A percentile compares a stretch with the other conserved stretches of the same genome.
phyloP scores from a whole-genome alignment of 2,329 filamentous ascomycete species.

The Pestalotiopsis sp. region DNA sequence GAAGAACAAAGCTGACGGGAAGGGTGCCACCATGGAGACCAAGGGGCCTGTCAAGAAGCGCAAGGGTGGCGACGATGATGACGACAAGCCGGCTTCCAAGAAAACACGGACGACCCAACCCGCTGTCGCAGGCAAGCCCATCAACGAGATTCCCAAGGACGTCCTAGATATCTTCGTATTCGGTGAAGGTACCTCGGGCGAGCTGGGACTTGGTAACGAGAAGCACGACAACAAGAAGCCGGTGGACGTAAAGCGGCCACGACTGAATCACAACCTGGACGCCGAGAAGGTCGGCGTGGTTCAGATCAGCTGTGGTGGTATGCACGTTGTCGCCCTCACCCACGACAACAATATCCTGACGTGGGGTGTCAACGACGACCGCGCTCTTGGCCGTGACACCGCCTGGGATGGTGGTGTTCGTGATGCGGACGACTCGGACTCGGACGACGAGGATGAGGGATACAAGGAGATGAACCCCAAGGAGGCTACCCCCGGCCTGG shows the following conservation, averaged over 20 bases:
- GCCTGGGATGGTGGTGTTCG: slow-evolving; percentile 66
- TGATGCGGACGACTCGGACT: slow-evolving; percentile 53
- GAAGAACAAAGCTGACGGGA: slow-evolving; percentile 10
- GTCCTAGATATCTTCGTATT: slow-evolving; percentile 54
- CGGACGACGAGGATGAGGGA: slow-evolving; percentile 55
- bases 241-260: slow-evolving; percentile 71
- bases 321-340: slow-evolving; percentile 71
- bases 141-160: slow-evolving; percentile 25
- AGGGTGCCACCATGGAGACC: slow-evolving; percentile 2
- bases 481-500: slow-evolving; percentile 67
- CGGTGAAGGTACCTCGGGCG: slow-evolving; percentile 60
- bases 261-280: slow-evolving; percentile 63
- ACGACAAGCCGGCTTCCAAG: slow-evolving; percentile 26
- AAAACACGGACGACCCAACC: slow-evolving; percentile 15
- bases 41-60: slow-evolving; percentile 15
- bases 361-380: slow-evolving; percentile 82
- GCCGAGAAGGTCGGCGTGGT: slow-evolving; percentile 62
- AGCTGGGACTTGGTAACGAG: slow-evolving; percentile 68
- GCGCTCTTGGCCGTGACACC: slow-evolving; percentile 70
- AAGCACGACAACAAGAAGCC: slow-evolving; percentile 48
- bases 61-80: slow-evolving; percentile 22
- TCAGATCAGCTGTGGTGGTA: slow-evolving; percentile 67
- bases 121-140: slow-evolving; percentile 23
- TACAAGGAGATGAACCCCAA: slow-evolving; percentile 71
- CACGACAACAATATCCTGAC: slow-evolving; percentile 73